These are phyloP conservation scores for Phlyctochytrium bullatum DNA, from an alignment of 192 early-diverging fungal genomes.

Conservation along the genomic window DNA sequence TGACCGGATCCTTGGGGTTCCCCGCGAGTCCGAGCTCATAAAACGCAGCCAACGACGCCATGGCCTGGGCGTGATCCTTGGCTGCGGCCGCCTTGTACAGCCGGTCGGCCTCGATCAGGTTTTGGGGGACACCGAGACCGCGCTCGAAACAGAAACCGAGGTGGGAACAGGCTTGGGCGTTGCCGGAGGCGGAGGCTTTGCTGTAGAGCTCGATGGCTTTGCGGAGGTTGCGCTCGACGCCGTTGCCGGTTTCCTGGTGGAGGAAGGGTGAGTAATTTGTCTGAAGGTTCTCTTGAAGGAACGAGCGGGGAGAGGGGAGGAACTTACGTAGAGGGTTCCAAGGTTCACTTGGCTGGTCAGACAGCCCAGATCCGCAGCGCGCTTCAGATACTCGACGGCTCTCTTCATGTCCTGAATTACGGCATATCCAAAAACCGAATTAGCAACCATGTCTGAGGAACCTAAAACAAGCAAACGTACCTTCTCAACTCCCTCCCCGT, in stretches of 20 bases:
- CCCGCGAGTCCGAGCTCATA: constrained; percentile 39
- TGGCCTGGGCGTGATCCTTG: constrained; percentile 34
- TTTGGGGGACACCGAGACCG: constrained; percentile 31
- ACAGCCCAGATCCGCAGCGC: constrained; percentile 22
- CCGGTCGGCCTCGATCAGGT: constrained; percentile 20
- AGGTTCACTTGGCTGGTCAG: too few species aligned
- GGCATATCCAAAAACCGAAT: constrained; percentile 46
- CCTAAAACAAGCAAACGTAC: constrained; percentile 38
- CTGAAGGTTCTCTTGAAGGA: constrained; percentile 45
- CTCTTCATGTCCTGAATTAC: constrained; percentile 36
- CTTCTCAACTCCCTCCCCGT: constrained; percentile 45
- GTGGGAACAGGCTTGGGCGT: constrained; percentile 43
- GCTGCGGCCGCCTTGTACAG: constrained; percentile 43
- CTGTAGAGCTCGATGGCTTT: constrained; percentile 17
- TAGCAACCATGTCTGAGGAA: constrained; percentile 38
- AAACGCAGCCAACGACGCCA: constrained; percentile 36
- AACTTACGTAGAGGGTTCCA: too few species aligned
- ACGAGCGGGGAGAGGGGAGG: too few species aligned
- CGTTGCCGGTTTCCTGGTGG: constrained; percentile 25
- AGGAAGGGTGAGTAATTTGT: constrained; percentile 45
- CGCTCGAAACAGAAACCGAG: constrained; percentile 43
- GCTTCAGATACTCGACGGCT: constrained; percentile 34
- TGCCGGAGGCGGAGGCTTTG: constrained; percentile 28
- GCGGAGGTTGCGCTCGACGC: too few species aligned
- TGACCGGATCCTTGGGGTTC: not conserved